Evolutionary conservation across 108 stramenopile species (phyloP), one percentile per base, ranked within the genome.

Genomic region (Aurantiochytrium sp.): DNA sequence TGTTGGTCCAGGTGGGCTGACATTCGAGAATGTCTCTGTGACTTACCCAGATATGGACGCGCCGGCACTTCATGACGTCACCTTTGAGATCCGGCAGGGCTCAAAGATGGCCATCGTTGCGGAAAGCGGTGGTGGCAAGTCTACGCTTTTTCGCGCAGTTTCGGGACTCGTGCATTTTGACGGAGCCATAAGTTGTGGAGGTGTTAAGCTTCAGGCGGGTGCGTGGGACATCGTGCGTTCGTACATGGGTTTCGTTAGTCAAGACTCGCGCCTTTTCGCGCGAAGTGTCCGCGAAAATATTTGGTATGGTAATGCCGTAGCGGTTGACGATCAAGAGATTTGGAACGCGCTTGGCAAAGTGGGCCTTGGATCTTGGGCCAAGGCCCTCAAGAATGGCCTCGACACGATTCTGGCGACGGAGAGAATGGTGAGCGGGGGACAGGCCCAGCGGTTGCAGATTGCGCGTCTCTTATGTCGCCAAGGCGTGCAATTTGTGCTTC

Each of bases 241-340:
- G 6, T 60, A 94, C 47, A 95, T 98, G 64, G 98, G 98, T 12
- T 93, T 96, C 43, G 99, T 99, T 1, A 92, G 94, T 14, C 98
- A 35, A 99, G 98, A 98, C 73, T 96, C 98, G 21, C 90, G 90
- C 4, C 94, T 99, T 43, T 99, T 98, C 90, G 94, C 95, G 5
- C 95, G 96, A n/a, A 94, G 93, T 19, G 95, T 99, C 72, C 91
- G 88, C 19, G 95, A 97, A 44, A 99, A 99, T 88, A 98, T 99
- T 71, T 57, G 88, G 10, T 96, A 96, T 87, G 98, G 98, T 16
- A 57, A 57, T 16, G 4, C 8, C 14, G 16, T 8, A 8, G 55
- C 8, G 55, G 14, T 16, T 0, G 55, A 57, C 55, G 55, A 57
- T 16, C 14, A 57, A 8, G 16, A 14, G 14, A 57, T 57, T 16